phyloP scores from a whole-genome alignment of 2,329 filamentous ascomycete genomes.

The Alternaria ventricosa region DNA sequence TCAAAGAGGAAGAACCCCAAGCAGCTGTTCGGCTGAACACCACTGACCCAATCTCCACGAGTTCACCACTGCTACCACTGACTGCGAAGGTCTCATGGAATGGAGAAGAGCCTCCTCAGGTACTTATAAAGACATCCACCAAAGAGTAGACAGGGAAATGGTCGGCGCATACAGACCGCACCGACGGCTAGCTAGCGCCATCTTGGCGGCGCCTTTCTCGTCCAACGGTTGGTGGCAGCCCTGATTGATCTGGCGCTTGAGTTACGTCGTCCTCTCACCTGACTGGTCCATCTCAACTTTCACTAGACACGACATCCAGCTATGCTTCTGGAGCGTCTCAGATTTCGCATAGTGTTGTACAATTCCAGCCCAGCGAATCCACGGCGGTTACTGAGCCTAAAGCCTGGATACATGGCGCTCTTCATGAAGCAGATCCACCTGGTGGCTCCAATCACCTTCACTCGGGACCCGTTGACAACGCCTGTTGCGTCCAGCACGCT shows the following conservation, averaged over 20 bases:
- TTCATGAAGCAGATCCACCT: slow-evolving; percentile 32
- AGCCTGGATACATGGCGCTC: slow-evolving; percentile 41
- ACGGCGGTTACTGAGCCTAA: slow-evolving; percentile 45
- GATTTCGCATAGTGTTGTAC: slow-evolving; percentile 42
- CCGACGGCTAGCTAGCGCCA: slow-evolving; percentile 12
- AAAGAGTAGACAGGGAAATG: neutral
- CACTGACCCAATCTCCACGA: neutral
- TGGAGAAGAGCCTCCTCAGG: neutral
- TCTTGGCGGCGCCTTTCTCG: slow-evolving; percentile 10
- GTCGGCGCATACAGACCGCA: slow-evolving; percentile 17
- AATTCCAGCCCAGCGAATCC: slow-evolving; percentile 46
- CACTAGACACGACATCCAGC: slow-evolving; percentile 37
- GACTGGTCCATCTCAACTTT: slow-evolving; percentile 37
- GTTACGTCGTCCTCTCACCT: slow-evolving; percentile 22
- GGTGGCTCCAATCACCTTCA: slow-evolving; percentile 43
- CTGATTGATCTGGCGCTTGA: slow-evolving; percentile 33
- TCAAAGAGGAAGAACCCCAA: neutral
- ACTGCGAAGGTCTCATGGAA: neutral
- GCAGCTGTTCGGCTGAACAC: neutral
- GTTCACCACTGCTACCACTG: neutral
- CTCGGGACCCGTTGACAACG: slow-evolving; percentile 25
- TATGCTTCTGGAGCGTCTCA: slow-evolving; percentile 45
- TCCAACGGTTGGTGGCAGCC: slow-evolving; percentile 31
- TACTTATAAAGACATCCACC: neutral
- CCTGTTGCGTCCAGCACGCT: slow-evolving; percentile 32